Evolutionary conservation across 495 filamentous ascomycete species (phyloP).

Genomic region (Durotheca rogersii): DNA sequence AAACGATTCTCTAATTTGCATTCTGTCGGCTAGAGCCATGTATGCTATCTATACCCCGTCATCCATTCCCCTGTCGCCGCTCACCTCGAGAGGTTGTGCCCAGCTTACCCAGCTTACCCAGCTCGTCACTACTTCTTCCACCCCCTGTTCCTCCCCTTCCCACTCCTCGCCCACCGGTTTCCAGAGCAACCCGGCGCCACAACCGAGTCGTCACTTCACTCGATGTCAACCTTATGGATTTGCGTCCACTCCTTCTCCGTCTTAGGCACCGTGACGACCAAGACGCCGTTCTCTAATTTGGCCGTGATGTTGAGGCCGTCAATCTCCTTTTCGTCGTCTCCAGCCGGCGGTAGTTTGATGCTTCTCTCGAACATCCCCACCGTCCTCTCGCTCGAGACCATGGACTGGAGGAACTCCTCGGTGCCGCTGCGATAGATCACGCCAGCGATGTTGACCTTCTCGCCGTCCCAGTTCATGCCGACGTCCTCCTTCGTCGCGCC

Average conservation of each 20-base stretch:
- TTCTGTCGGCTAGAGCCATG: no score
- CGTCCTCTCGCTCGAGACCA: constrained; percentile 63
- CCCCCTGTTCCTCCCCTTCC: no score
- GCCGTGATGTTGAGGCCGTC: constrained; percentile 66
- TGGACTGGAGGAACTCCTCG: constrained; percentile 66
- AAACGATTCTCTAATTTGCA: no score
- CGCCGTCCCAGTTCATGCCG: constrained; percentile 70
- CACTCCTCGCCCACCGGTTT: no score
- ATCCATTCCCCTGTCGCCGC: no score
- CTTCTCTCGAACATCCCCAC: constrained; percentile 73
- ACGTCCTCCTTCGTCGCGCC: constrained; percentile 78
- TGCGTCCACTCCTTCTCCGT: constrained; percentile 59
- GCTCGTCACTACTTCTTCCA: no score
- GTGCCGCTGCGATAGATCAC: constrained; percentile 69
- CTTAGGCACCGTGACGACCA: constrained; percentile 70
- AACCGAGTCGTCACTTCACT: constrained; percentile 44
- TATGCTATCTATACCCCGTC: no score
- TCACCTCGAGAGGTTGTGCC: no score
- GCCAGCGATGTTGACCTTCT: constrained; percentile 67
- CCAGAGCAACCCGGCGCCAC: background rate
- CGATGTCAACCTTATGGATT: constrained; percentile 61
- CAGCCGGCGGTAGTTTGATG: constrained; percentile 54
- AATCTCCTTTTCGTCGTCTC: constrained; percentile 57
- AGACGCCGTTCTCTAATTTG: constrained; percentile 60
- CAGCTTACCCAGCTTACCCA: no score